phyloP scores from a whole-genome alignment of 495 filamentous ascomycete genomes.

The Ascodesmis nigricans region DNA sequence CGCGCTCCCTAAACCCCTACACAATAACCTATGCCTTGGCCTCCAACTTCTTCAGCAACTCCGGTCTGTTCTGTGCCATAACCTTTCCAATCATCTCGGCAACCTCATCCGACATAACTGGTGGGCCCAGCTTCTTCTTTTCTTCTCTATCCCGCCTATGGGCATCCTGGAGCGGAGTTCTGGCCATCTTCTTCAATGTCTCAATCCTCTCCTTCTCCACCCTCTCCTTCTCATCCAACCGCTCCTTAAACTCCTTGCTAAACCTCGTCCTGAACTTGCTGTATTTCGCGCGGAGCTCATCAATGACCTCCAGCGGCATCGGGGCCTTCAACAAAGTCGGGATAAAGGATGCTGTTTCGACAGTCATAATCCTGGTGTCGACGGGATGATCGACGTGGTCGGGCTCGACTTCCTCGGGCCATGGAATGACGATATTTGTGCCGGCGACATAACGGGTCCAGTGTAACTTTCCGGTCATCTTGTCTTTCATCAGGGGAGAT shows the following conservation, averaged over 20 bases:
- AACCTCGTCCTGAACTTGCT: conserved; percentile 63
- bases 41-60: conserved; percentile 18
- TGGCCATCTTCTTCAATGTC: conserved; percentile 24
- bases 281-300: conserved; percentile 76
- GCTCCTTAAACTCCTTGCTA: conserved; percentile 40
- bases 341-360: conserved; percentile 50
- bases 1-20: too few species aligned
- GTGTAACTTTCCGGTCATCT: conserved; percentile 23
- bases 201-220: conserved; percentile 37
- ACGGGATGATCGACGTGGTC: conserved; percentile 31
- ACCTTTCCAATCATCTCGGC: conserved; percentile 42
- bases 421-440: conserved; percentile 45
- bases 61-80: conserved; percentile 34
- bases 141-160: conserved; percentile 24
- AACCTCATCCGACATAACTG: conserved; percentile 35
- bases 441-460: conserved; percentile 36
- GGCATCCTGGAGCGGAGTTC: conserved; percentile 26
- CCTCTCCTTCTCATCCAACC: conserved; percentile 34
- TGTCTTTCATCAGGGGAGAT: conserved; percentile 26
- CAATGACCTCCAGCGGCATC: conserved; percentile 56
- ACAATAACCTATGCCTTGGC: too few species aligned
- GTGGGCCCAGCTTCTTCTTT: conserved; percentile 26
- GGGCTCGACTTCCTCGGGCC: conserved; percentile 34
- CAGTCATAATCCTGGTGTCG: conserved; percentile 57
- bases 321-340: conserved; percentile 53